Base-by-base conservation (phyloP, 305 asterid genomes). In the Fraxinus dipetala region DNA sequence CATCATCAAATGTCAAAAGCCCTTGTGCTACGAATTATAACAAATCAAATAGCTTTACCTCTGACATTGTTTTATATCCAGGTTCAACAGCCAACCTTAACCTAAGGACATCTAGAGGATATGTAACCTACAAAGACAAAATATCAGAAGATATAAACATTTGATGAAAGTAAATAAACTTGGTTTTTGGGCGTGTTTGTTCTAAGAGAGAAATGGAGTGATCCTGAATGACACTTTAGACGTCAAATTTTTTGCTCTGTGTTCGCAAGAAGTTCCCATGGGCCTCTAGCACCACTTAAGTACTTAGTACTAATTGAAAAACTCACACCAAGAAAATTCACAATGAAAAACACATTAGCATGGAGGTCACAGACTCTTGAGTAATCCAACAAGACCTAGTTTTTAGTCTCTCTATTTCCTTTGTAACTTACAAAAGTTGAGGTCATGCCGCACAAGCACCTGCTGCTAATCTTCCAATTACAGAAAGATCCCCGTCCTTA, bases 361-460 rank as follows among this genome's bases (percentile, higher is more conserved):
- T 11, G 35, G 35, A 67, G 18, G 74, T 36, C 24, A 13, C 24
- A 20, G 5, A 18, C 69, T 59, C 26, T 11, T 26, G 18, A 81
- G 72, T n/a, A 6, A 26, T 70, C 22, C 13, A 56, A 69, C 31
- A 75, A 77, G 16, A 83, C 26, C 72, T 72, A 70, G 40, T 76
- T 40, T 83, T 54, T 14, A 81, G 35, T 40, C 22, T 32, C 26
- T 61, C 26, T 31, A 36, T 43, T 45, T 84, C 26, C 34, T 77
- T 70, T 78, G 72, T 67, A 86, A 93, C 99, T 96, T 92, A 96
- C 98, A 31, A 96, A 96, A 86, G 98, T 96, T 59, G 95, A 94
- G 77, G 98, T 94, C 99, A 94, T 93, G 93, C 99, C 99, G 99
- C 98, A 90, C 98, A 96, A 90, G 99, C 99, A 86, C 98, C 98